Conservation (phyloP, 1,139 yeast species). For the Zygotorulaspora mrakii region DNA sequence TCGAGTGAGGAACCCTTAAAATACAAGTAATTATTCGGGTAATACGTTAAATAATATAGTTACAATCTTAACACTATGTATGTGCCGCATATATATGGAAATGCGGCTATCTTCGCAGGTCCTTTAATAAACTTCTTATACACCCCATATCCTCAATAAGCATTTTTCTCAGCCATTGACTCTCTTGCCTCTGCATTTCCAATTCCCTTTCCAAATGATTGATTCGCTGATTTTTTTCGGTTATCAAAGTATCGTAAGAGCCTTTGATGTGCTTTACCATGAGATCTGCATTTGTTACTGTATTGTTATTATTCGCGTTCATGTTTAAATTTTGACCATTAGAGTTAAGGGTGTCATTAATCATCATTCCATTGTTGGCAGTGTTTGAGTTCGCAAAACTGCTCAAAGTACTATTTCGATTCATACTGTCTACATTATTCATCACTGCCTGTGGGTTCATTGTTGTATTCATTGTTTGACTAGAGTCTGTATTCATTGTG, state of each 20-base stretch:
- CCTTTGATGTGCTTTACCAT: constrained; percentile 21
- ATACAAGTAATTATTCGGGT: background rate
- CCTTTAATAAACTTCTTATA: constrained; percentile 32
- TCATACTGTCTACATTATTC: constrained; percentile 1
- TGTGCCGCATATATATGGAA: too few relatives aligned
- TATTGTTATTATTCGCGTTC: constrained; percentile 3
- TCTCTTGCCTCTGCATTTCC: constrained; percentile 35
- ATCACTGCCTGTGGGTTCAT: constrained; percentile 5
- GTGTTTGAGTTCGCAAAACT: constrained; percentile 1
- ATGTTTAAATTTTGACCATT: background rate
- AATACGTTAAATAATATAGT: background rate
- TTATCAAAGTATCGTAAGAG: constrained; percentile 29
- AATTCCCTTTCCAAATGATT: constrained; percentile 32
- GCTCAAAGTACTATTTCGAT: constrained; percentile 1
- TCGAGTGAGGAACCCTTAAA: background rate
- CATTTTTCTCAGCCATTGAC: constrained; percentile 36
- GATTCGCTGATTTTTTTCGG: constrained; percentile 34
- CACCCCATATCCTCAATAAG: constrained; percentile 37
- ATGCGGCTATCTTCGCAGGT: constrained; percentile 19
- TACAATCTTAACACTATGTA: background rate
- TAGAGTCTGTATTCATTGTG: constrained; percentile 1
- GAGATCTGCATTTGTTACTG: constrained; percentile 13
- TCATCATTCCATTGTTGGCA: background rate
- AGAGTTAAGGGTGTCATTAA: background rate
- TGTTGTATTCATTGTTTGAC: constrained; percentile 1